These are phyloP conservation scores for Blumeriella jaapii DNA, from an alignment of 2,329 filamentous ascomycete genomes.

Conservation along the genomic window DNA sequence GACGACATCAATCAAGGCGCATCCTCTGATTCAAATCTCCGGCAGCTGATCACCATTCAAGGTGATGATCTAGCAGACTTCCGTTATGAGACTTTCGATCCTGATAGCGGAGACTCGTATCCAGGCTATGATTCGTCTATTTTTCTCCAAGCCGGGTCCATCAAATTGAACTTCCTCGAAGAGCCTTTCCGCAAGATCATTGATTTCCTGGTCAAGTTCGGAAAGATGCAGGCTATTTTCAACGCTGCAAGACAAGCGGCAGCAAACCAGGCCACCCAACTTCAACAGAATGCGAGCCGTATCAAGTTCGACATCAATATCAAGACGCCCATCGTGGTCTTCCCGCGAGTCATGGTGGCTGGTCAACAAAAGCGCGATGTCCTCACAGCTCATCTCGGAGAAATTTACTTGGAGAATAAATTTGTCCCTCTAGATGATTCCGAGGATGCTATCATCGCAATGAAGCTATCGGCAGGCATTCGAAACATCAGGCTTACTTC, in stretches of 20 bases:
- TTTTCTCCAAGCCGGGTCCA: conserved; percentile 79
- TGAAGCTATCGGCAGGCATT: conserved; percentile 84
- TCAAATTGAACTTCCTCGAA: conserved; percentile 94
- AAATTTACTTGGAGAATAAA: conserved; percentile 93
- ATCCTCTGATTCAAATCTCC: conserved; percentile 65
- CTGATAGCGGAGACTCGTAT: conserved; percentile 56
- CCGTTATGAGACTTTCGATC: conserved; percentile 90
- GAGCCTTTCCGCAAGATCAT: conserved; percentile 98
- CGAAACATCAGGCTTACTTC: conserved; percentile 87
- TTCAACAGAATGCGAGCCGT: conserved; percentile 80
- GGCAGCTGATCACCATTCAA: conserved; percentile 86
- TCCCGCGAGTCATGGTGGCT: conserved; percentile 66
- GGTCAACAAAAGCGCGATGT: conserved; percentile 65
- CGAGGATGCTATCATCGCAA: conserved; percentile 61
- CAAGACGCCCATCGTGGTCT: conserved; percentile 92
- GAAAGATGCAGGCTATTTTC: conserved; percentile 98
- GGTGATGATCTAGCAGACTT: conserved; percentile 95
- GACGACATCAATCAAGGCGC: conserved; percentile 93
- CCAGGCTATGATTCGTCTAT: conserved; percentile 93
- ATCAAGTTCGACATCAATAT: conserved; percentile 91
- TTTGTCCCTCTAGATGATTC: conserved; percentile 78
- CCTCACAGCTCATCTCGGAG: conserved; percentile 85
- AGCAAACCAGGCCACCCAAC: conserved; percentile 81
- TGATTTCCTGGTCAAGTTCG: conserved; percentile 95
- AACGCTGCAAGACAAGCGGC: conserved; percentile 93